Base-by-base conservation (phyloP, 192 early-diverging fungal species). In the Coemansia sp. region DNA sequence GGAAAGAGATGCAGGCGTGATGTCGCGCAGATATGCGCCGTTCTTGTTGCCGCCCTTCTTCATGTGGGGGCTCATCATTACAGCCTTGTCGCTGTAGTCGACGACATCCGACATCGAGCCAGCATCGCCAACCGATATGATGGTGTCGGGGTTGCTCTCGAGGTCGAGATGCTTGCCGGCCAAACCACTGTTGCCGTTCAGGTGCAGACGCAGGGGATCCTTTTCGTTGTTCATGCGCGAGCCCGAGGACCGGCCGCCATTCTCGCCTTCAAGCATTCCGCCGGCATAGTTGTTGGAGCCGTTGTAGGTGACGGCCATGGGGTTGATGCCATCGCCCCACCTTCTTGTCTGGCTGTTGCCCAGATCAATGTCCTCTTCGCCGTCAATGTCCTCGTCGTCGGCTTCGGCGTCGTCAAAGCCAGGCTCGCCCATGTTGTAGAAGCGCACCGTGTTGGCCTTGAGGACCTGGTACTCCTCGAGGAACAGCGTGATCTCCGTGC, bases 401-500 rank as follows among this genome's bases (percentile, higher is more conserved):
- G 13, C 63, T 26, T 48, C 64, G 56, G 70, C 75, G 45, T 77
- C 67, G 40, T 77, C 75, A 52, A 82, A 82, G 5, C 71, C 71
- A 34, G 75, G 65, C 61, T 82, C 80, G 45, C 72, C 80, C 16
- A 82, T 82, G 48, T 82, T 82, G 69, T 77, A 82, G 63, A 82
- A 82, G 56, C 75, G 71, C 56, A 82, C 75, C 9, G 79, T 77
- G 49, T 74, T 77, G 43, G 74, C 74, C 59, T 84, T 84, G 52
- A 84, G 83, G 49, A 75, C 70, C 39, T 81, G 78, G 65, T 84
- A 84, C 64, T 84, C 79, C 46, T 84, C 83, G 8, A 84, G 61
- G 58, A 84, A 84, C 61, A 81, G 56, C 20, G 79, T 77, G 49
- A 84, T 69, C 40, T 81, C 78, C 1, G 79, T 73, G 34, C 78